phyloP scores from a whole-genome alignment of 192 early-diverging fungal genomes.

The Coemansia sp. region DNA sequence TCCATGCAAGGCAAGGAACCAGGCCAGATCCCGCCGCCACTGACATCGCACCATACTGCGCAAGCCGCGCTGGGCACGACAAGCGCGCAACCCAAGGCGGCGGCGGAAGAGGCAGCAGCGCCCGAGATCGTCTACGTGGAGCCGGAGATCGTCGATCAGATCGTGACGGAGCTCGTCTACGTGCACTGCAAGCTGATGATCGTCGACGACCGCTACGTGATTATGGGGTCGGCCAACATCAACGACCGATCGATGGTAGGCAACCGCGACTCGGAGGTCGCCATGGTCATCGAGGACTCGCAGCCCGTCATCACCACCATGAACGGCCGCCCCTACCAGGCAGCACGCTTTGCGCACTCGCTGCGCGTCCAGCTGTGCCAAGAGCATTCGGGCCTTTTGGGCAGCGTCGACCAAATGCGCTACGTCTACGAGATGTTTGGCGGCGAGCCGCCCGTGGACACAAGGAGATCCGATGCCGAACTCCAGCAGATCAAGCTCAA shows the following conservation, averaged over 20 bases:
- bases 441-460: slow-evolving; percentile 40
- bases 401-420: slow-evolving; percentile 50
- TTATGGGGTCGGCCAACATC: slow-evolving; percentile 87
- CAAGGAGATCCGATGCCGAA: slow-evolving; percentile 16
- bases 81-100: neutral
- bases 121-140: slow-evolving; percentile 18
- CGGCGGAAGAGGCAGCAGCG: neutral
- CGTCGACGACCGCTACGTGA: slow-evolving; percentile 77
- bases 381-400: slow-evolving; percentile 77
- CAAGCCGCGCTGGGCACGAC: slow-evolving; percentile 15
- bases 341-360: slow-evolving; percentile 69
- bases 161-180: slow-evolving; percentile 81
- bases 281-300: slow-evolving; percentile 76
- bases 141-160: slow-evolving; percentile 41
- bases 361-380: slow-evolving; percentile 75
- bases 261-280: slow-evolving; percentile 85
- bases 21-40: slow-evolving; percentile 8
- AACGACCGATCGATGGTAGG: slow-evolving; percentile 91
- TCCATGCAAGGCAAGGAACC: neutral
- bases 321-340: slow-evolving; percentile 74
- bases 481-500: neutral
- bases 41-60: slow-evolving; percentile 16
- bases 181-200: slow-evolving; percentile 88
- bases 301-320: slow-evolving; percentile 66
- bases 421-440: slow-evolving; percentile 45